These are phyloP conservation scores for Wilcoxina mikolae DNA, from an alignment of 495 filamentous ascomycete genomes.

Conservation along the genomic window DNA sequence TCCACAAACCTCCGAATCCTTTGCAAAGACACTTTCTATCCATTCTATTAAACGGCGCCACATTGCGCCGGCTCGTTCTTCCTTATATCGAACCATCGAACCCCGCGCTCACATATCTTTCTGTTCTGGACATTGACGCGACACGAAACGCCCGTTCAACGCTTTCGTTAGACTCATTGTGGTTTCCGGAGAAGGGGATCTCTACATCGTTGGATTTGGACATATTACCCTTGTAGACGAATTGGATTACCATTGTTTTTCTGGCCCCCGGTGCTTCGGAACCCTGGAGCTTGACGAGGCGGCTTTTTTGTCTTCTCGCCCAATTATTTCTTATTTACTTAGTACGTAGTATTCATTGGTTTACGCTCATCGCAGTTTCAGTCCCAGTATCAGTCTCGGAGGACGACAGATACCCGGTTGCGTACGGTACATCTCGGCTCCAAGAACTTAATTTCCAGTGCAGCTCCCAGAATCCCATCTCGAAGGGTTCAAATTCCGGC, in stretches of 20 bases:
- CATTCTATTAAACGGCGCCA: neutral
- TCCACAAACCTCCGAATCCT: neutral
- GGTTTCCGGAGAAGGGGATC: neutral
- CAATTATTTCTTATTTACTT: neutral
- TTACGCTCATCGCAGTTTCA: no score
- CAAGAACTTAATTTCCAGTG: no score
- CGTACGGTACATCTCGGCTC: no score
- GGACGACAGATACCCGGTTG: no score
- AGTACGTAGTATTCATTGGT: no score
- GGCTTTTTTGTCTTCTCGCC: neutral
- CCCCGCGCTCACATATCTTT: neutral
- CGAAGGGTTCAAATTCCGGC: no score
- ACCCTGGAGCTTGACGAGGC: neutral
- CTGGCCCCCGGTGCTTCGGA: neutral
- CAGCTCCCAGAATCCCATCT: no score
- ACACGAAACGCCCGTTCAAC: neutral
- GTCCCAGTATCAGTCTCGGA: no score
- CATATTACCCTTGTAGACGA: neutral
- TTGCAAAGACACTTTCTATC: neutral
- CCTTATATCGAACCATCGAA: neutral
- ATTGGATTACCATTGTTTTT: neutral
- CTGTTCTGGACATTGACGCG: neutral
- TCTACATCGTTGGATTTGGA: neutral
- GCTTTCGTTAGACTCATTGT: neutral
- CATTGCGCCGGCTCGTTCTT: neutral